Base-by-base conservation (phyloP, 441 rosid species). In the Populus trichocarpa region DNA sequence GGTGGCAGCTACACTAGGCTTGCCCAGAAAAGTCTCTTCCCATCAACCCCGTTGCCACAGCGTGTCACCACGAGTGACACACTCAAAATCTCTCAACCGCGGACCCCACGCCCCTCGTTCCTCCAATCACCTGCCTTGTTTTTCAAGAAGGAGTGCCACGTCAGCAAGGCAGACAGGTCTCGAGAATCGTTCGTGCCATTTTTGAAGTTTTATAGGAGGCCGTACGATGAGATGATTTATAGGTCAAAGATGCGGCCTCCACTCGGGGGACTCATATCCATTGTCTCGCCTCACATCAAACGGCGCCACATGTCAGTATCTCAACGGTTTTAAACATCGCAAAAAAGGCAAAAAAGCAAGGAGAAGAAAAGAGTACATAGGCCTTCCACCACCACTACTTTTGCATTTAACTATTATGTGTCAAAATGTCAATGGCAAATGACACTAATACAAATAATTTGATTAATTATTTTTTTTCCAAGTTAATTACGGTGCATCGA, bases 171-270 rank as follows among this genome's bases (percentile, higher is more conserved):
- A 6, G 96, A 90, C 65, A 90, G 79, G 81, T 84, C 92, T 57
- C 89, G 97, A 28, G 94, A 92, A 69, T 88, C 91, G 75, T 96
- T 94, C 83, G 38, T 84, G 28, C 97, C 97, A n/a, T 94, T 86
- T 81, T 75, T 92, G 84, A 90, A 90, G 81, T 86, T 92, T 76
- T 91, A 90, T 70, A 76, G 93, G 67, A 84, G 89, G 85, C 98
- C 97, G 72, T 96, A 96, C 79, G 96, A 94, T 67, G 99, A 96
- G 93, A 91, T 87, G 88, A 81, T 91, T 16, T 96, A 96, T 69
- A 85, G 96, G 88, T 91, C 97, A 66, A 92, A 89, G 88, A 88
- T 96, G 88, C 80, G 92, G 84, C 96, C 97, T 50, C 98, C 98
- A 74, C 82, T 88, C 0, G 98, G 98, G 9, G 96, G 99, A 26